These are phyloP conservation scores for Trichoderma asperellum DNA, from an alignment of 2,329 filamentous ascomycete species.

Conservation along the genomic window DNA sequence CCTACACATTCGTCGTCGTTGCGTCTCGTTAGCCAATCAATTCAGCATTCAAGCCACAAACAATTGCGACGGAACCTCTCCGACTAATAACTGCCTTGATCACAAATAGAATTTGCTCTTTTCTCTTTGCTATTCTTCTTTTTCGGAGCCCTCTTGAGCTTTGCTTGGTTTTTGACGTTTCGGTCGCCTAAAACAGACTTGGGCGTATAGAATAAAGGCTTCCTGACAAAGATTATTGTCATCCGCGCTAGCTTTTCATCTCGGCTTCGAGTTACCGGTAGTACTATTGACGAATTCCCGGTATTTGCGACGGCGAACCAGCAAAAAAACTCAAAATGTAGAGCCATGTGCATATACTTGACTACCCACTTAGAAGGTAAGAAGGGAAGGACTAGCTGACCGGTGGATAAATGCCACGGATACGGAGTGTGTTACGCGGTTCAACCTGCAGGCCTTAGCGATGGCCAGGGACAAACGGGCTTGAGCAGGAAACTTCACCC, in stretches of 20 bases:
- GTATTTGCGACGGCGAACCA: slow-evolving; percentile 1
- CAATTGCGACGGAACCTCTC: not conserved
- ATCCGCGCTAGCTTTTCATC: not conserved
- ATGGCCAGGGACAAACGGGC: not conserved
- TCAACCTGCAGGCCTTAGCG: not conserved
- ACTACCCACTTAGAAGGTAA: slow-evolving; percentile 10
- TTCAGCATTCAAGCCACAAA: not conserved
- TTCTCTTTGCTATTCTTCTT: not conserved
- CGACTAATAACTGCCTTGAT: not conserved
- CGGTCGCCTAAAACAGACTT: not conserved
- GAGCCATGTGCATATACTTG: not conserved
- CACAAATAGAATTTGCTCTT: not conserved
- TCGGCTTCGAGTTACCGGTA: not conserved
- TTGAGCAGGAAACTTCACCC: slow-evolving; percentile 9
- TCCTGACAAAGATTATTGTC: slow-evolving; percentile 4
- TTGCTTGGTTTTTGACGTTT: not conserved
- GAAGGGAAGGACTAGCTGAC: not conserved
- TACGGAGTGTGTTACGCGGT: not conserved
- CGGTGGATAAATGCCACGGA: slow-evolving; percentile 7
- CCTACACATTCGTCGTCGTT: not conserved
- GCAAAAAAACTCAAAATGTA: not conserved
- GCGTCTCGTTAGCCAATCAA: slow-evolving; percentile 17
- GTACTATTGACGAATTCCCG: not conserved
- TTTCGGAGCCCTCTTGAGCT: not conserved
- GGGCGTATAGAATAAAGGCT: not conserved